A percentile compares a stretch with the other conserved stretches of the same genome.
These are phyloP conservation scores for Xylaria sp. DNA, from an alignment of 2,329 filamentous ascomycete species.

Conservation along the genomic window DNA sequence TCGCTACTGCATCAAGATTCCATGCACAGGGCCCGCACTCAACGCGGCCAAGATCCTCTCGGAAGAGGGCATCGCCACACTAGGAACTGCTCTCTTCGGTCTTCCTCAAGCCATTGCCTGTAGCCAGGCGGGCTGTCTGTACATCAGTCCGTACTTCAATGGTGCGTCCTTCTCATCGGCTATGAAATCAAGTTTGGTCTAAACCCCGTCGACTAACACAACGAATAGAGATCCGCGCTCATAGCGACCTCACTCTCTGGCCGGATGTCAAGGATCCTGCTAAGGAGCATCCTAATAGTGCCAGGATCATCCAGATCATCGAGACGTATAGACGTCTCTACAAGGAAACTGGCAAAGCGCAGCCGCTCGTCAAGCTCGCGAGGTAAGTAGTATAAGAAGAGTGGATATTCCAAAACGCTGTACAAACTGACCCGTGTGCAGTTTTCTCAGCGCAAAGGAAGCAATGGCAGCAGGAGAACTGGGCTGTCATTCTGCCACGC, in stretches of 20 bases:
- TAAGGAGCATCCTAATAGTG: constrained; percentile 42
- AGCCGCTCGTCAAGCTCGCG: constrained; percentile 44
- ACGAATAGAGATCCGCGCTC: constrained; percentile 36
- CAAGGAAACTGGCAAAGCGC: constrained; percentile 43
- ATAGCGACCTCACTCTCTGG: constrained; percentile 41
- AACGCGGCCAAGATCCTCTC: constrained; percentile 40
- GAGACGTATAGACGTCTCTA: constrained; percentile 43
- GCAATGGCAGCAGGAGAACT: constrained; percentile 43
- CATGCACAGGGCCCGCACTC: constrained; percentile 43
- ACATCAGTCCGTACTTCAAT: constrained; percentile 46
- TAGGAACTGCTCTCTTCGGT: constrained; percentile 44
- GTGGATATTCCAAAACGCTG: neutral
- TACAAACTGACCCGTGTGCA: neutral
- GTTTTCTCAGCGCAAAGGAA: constrained; percentile 39
- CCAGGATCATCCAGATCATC: constrained; percentile 44
- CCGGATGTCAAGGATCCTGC: constrained; percentile 43
- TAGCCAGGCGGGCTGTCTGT: constrained; percentile 42
- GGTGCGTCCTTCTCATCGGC: constrained; percentile 27
- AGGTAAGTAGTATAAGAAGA: constrained; percentile 21
- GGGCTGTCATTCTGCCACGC: constrained; percentile 43
- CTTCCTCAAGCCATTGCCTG: constrained; percentile 45
- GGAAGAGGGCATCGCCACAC: constrained; percentile 31
- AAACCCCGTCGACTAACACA: neutral
- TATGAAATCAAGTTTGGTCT: neutral
- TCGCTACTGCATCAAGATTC: constrained; percentile 48